Base-by-base conservation (phyloP, 148 eudicot genomes). In the Fallopia convolvulus region DNA sequence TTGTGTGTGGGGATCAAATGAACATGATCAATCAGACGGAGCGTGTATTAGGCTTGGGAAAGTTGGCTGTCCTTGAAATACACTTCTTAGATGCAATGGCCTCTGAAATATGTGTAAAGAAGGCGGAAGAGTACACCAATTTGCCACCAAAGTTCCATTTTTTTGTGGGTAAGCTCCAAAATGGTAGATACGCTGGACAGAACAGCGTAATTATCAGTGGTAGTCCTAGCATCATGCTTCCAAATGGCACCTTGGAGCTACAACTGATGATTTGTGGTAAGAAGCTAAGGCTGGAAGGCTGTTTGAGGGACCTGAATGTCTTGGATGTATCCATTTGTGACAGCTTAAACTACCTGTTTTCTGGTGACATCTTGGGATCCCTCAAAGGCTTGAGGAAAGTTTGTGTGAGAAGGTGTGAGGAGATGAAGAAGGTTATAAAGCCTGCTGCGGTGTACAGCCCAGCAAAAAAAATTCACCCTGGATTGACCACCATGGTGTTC, bases 1-100 rank as follows among this genome's bases (percentile, higher is more conserved):
- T 40, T 81, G 77, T 70, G 58, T 81, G 17, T 81, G 86, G 86
- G 82, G 84, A 17, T 81, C 84, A 10, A n/a, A n/a, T n/a, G 47
- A 78, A 48, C 33, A 56, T 61, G 75, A 33, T 17, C 73, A 48
- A n/a, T 74, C 77, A 77, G 49, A 53, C 1, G 84, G 82, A 18
- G 82, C 82, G 9, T 81, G 80, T 76, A 78, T 84, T 3, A 2
- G 40, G 76, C 49, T 61, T 77, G 75, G 12, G 21, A 15, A 36
- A 41, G 71, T 23, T 41, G 50, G 78, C 32, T 48, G 41, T 42
- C 76, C 84, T 84, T 55, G 82, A 84, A 15, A 48, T 84, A 14
- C 58, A 70, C 52, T 84, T 81, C 40, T 8, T 72, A 11, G 77
- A 81, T 20, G 47, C 76, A 18, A 18, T 46, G 26, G 86, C 81